These are phyloP conservation scores for Penicillium janthinellum DNA, from an alignment of 2,329 filamentous ascomycete genomes.

Conservation along the genomic window DNA sequence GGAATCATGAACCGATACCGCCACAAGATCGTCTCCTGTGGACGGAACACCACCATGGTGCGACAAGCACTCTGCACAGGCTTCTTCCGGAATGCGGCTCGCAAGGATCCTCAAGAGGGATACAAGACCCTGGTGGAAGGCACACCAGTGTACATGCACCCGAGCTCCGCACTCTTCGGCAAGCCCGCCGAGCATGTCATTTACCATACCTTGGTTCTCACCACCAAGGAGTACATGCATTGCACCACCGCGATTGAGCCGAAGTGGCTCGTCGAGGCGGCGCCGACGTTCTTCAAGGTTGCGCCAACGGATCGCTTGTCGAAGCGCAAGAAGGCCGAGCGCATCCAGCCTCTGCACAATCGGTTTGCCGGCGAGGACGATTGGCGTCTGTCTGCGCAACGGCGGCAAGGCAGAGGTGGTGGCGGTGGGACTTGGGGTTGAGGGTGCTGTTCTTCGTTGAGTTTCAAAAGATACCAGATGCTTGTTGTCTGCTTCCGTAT, in stretches of 20 bases:
- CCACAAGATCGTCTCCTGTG: constrained; percentile 79
- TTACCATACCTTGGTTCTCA: constrained; percentile 66
- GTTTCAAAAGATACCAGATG: constrained; percentile 3
- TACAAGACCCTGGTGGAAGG: constrained; percentile 97
- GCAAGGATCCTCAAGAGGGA: constrained; percentile 94
- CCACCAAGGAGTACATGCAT: constrained; percentile 95
- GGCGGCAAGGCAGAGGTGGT: constrained; percentile 78
- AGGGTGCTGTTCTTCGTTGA: constrained; percentile 9
- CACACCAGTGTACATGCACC: constrained; percentile 93
- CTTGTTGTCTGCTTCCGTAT: constrained; percentile 5
- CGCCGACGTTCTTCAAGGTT: constrained; percentile 99
- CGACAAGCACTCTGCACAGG: constrained; percentile 87
- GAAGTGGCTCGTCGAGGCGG: constrained; percentile 89
- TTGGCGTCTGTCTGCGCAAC: constrained; percentile 89
- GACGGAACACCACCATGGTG: constrained; percentile 82
- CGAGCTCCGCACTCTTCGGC: constrained; percentile 86
- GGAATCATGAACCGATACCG: constrained; percentile 93
- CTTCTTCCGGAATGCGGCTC: constrained; percentile 92
- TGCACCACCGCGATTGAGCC: constrained; percentile 90
- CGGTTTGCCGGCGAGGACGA: constrained; percentile 91
- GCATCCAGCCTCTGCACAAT: constrained; percentile 94
- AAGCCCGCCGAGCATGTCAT: constrained; percentile 97
- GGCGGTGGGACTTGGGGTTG: constrained; percentile 88
- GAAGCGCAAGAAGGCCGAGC: constrained; percentile 89
- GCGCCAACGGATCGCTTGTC: constrained; percentile 82